Evolutionary conservation across 257 asterid species (phyloP), one percentile per base, ranked within the genome.

Genomic region (Plantago major): DNA sequence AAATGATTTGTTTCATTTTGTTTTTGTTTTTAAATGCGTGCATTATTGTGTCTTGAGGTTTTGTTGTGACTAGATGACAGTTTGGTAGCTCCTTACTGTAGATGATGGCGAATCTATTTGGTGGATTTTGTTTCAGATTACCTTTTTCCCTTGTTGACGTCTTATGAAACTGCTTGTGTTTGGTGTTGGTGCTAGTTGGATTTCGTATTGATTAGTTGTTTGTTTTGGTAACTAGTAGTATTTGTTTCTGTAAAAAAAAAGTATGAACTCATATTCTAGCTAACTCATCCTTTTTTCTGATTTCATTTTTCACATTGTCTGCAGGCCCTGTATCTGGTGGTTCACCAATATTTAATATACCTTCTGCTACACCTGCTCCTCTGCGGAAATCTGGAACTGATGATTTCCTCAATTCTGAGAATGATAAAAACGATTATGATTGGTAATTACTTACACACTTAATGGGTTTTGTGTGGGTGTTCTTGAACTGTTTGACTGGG

Each of bases 391-490:
- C 82, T 65, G 96, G 78, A n/a, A 71, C 95, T 15, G 99, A 87
- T 26, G 99, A 94, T 73, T 85, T 94, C 73, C 96, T 94, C 78
- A 85, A 82, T 73, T 84, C 99, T 18, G 99, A 89, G 72, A 87
- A 81, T 65, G 97, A 94, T 76, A 94, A 94, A 72, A 94, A 94
- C 73, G 99, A 94, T 75, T 94, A 90, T 64, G 96, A 94, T 55
- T 94, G 99, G 99, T 94, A 84, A 72, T 59, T 71, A 54, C 56
- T 40, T 47, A 60, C 51, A 59, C 42, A 42, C 33, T 42, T 65
- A 17, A 37, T 60, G 67, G 44, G 19, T 45, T 46, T 42, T 61
- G 18, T 55, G 42, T 47, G n/a, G 26, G 11, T 15, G 66, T 64
- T 70, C 43, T 66, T 55, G 12, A 60, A 19, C 63, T 66, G 70